These are phyloP conservation scores for Ophiostoma fasciatum DNA, from an alignment of 2,329 filamentous ascomycete genomes.

Conservation along the genomic window DNA sequence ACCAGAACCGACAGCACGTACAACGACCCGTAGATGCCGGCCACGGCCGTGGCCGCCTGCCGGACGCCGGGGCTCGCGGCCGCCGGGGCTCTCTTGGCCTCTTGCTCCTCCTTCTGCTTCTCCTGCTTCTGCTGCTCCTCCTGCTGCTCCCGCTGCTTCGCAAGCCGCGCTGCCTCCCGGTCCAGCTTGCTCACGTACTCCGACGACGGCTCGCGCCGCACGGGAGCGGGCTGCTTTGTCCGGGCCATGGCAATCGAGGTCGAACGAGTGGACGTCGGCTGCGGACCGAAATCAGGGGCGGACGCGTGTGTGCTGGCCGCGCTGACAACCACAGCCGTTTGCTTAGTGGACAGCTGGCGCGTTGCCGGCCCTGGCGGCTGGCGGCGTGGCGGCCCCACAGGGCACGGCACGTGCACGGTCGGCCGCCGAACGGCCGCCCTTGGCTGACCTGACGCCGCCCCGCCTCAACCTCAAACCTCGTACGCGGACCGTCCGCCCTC, in stretches of 20 bases:
- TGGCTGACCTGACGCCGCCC: no score
- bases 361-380: no score
- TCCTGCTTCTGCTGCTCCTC: conserved; percentile 16
- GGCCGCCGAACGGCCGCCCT: no score
- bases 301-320: no score
- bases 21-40: conserved; percentile 95
- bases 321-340: no score
- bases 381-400: no score
- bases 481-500: no score
- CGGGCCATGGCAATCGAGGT: conserved; percentile 55
- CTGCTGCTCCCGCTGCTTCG: conserved; percentile 13
- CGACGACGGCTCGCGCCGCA: conserved; percentile 51
- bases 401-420: no score
- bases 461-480: no score
- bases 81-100: conserved; percentile 13
- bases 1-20: conserved; percentile 29
- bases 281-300: no score
- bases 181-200: conserved; percentile 44
- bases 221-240: conserved; percentile 50
- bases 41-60: conserved; percentile 75
- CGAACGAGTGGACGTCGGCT: no score
- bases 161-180: conserved; percentile 12
- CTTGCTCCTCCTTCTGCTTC: conserved; percentile 16
- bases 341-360: no score
- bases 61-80: conserved; percentile 42